Evolutionary conservation across 2,329 filamentous ascomycete genomes (phyloP).

Genomic region (Aspergillus flavus): DNA sequence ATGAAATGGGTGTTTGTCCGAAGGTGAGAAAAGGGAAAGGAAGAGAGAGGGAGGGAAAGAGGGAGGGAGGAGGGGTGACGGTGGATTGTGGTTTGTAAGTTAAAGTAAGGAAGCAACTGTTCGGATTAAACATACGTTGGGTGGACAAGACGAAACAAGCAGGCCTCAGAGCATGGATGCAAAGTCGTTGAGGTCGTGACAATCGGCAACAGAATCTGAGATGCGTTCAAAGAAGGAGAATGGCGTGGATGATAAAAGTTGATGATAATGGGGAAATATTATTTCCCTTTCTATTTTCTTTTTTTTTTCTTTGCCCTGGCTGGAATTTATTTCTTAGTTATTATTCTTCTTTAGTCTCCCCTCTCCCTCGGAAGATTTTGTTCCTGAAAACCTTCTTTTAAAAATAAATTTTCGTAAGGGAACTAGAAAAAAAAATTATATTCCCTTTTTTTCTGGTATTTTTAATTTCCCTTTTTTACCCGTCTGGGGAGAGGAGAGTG

Average conservation of each 20-base stretch:
- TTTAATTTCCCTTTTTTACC: conserved; percentile 13
- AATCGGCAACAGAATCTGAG: conserved; percentile 1
- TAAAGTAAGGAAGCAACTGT: conserved; percentile 8
- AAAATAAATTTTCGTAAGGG: conserved; percentile 2
- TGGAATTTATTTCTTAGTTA: conserved; percentile 14
- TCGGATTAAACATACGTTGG: conserved; percentile 24
- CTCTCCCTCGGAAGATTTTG: conserved; percentile 27
- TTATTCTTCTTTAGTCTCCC: conserved; percentile 20
- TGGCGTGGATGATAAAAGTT: conserved; percentile 13
- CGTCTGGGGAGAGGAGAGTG: conserved; percentile 16
- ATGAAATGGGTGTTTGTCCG: conserved; percentile 1
- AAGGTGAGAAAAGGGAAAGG: conserved; percentile 2
- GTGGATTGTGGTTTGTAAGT: conserved; percentile 6
- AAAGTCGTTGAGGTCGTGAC: conserved; percentile 23
- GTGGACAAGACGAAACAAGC: conserved; percentile 24
- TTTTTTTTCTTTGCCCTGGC: conserved; percentile 12
- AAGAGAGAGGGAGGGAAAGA: conserved; percentile 8
- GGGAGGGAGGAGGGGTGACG: conserved; percentile 4
- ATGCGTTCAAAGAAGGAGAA: conserved; percentile 10
- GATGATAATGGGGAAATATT: conserved; percentile 13
- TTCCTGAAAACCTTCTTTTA: conserved; percentile 20
- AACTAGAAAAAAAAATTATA: conserved; percentile 10
- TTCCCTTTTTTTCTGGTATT: conserved; percentile 13
- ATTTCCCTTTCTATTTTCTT: conserved; percentile 8
- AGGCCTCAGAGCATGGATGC: conserved; percentile 28